A percentile compares a stretch with the other conserved stretches of the same genome.
phyloP scores from a whole-genome alignment of 2,329 filamentous ascomycete species.

The Triangularia verruculosa region DNA sequence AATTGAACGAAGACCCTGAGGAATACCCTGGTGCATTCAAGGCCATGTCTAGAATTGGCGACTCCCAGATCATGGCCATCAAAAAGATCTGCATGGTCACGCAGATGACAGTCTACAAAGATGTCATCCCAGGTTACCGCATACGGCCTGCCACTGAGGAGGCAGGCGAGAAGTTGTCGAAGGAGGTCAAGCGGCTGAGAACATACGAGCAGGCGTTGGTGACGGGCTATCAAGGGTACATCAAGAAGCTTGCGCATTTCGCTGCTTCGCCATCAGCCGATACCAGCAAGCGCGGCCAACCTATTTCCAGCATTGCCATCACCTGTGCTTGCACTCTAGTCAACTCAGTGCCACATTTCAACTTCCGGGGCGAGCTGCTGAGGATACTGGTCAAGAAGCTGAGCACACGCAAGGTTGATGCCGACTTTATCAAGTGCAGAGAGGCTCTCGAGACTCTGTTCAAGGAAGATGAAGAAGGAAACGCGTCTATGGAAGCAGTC shows the following conservation, averaged over 20 bases:
- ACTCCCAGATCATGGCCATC: slow-evolving; percentile 67
- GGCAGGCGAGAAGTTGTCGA: slow-evolving; percentile 77
- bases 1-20: slow-evolving; percentile 89
- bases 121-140: slow-evolving; percentile 92
- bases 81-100: slow-evolving; percentile 84
- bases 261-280: slow-evolving; percentile 51
- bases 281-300: slow-evolving; percentile 40
- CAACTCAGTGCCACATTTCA: slow-evolving; percentile 88
- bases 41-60: slow-evolving; percentile 69
- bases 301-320: slow-evolving; percentile 71
- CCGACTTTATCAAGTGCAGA: slow-evolving; percentile 73
- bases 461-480: slow-evolving; percentile 82
- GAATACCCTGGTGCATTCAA: slow-evolving; percentile 81
- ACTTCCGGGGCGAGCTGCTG: slow-evolving; percentile 84
- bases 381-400: slow-evolving; percentile 85
- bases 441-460: slow-evolving; percentile 80
- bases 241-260: slow-evolving; percentile 69
- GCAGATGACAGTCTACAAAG: slow-evolving; percentile 88
- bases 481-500: slow-evolving; percentile 82
- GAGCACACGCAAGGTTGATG: slow-evolving; percentile 67
- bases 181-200: slow-evolving; percentile 80
- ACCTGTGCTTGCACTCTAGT: slow-evolving; percentile 82
- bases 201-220: slow-evolving; percentile 86
- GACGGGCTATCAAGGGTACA: slow-evolving; percentile 77
- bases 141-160: slow-evolving; percentile 81